Evolutionary conservation across 495 filamentous ascomycete genomes (phyloP).

Genomic region (Daldinia childiae): DNA sequence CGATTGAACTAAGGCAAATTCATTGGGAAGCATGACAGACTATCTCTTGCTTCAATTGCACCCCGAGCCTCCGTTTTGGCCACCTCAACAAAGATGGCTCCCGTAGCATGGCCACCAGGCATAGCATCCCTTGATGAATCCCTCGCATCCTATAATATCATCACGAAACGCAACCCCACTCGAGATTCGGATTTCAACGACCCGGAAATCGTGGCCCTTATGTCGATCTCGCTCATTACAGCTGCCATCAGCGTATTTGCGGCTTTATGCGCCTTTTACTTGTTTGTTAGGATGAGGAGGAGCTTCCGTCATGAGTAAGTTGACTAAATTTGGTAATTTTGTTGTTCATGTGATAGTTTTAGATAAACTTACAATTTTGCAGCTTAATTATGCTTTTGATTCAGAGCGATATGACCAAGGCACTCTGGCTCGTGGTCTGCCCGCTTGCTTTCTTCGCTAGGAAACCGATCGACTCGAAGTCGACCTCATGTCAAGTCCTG

Average conservation of each 20-base stretch:
- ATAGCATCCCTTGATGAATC: constrained; percentile 4
- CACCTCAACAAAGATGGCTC: constrained; percentile 33
- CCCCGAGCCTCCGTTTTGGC: constrained; percentile 21
- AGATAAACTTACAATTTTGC: constrained; percentile 36
- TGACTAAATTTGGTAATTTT: neutral
- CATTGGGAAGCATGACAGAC: constrained; percentile 31
- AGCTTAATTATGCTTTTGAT: constrained; percentile 78
- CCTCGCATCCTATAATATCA: constrained; percentile 2
- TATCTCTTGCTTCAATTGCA: constrained; percentile 11
- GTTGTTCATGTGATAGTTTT: neutral
- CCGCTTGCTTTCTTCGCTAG: constrained; percentile 62
- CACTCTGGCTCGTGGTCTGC: constrained; percentile 70
- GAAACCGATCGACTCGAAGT: constrained; percentile 58
- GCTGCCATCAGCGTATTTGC: constrained; percentile 63
- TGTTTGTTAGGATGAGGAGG: constrained; percentile 78
- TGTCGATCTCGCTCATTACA: constrained; percentile 45
- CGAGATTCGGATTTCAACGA: neutral
- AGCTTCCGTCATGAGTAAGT: constrained; percentile 78
- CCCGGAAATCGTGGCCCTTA: constrained; percentile 32
- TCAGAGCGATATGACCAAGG: constrained; percentile 73
- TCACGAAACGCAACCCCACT: constrained; percentile 13
- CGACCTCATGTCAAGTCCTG: constrained; percentile 70
- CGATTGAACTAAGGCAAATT: constrained; percentile 3
- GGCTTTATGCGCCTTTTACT: constrained; percentile 67
- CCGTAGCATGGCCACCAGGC: constrained; percentile 16